Base-by-base conservation (phyloP, 306 rosid genomes). In the Lagenaria siceraria region DNA sequence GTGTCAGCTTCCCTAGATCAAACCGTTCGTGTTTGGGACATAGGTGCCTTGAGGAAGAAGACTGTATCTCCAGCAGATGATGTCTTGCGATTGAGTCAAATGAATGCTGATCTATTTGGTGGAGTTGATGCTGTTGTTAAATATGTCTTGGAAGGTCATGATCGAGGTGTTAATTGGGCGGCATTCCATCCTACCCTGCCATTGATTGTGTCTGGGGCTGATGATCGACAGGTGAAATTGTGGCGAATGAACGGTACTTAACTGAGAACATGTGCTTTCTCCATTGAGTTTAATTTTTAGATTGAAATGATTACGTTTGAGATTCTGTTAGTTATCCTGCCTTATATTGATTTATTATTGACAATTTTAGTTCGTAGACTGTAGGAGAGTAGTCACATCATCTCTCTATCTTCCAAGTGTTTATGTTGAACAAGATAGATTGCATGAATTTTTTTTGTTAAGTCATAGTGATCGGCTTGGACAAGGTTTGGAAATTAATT, bases 1-100 rank as follows among this genome's bases (percentile, higher is more conserved):
- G 96, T 93, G 62, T 93, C 98, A 52, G 98, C 98, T 74, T 93
- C 98, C 62, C 81, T 93, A 42, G 98, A 93, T 85, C 98, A 93
- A 87, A 91, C 98, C 69, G 93, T 93, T 60, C 98, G 98, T 74
- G 98, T 93, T 81, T 93, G 98, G 98, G 98, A 93, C 78, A 91
- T 91, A 80, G 83, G 98, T 84, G 87, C 98, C 74, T 86, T 93
- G 54, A 93, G 88, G 83, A 90, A 91, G 89, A 91, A 93, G 87
- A 84, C 96, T 10, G 97, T 89, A 78, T 87, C 98, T 77, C 97
- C 98, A 72, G 86, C 96, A 3, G 98, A 93, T 86, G 98, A 93
- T 82, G 84, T 93, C 58, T 79, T 91, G 80, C 85, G 98, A 76
- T 68, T 93, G 85, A 90, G 93, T 85, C 97, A 93, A 89, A 93